Percentiles rank a stretch among this genome's conserved stretches.
Evolutionary conservation across 257 asterid genomes (phyloP).

Genomic region (Rauvolfia tetraphylla): DNA sequence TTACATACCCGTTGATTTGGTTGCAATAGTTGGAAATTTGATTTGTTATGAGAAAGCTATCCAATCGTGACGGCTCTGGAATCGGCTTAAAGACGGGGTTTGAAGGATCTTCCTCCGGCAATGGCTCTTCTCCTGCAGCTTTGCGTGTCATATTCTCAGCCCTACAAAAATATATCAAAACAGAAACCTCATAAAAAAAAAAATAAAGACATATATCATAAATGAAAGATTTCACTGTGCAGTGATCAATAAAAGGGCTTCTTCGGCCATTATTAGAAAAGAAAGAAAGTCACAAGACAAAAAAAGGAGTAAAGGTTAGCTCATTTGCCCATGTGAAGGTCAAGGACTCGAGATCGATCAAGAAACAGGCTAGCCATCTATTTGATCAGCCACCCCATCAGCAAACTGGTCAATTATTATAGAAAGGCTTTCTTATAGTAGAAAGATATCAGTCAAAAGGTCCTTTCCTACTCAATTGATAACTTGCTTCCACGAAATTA

Average conservation of each 20-base stretch:
- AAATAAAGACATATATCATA: not conserved
- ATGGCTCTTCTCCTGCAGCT: constrained; percentile 90
- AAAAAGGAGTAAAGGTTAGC: not conserved
- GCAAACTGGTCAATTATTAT: not conserved
- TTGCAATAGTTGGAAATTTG: constrained; percentile 90
- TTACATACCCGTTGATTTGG: constrained; percentile 87
- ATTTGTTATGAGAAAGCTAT: constrained; percentile 84
- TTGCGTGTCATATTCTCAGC: constrained; percentile 71
- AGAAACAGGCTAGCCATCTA: not conserved
- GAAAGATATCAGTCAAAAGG: not conserved
- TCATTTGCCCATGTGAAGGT: not conserved
- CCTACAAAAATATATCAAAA: constrained; percentile 34
- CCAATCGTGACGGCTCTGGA: constrained; percentile 93
- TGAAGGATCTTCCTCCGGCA: constrained; percentile 95
- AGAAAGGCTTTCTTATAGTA: too few relatives aligned
- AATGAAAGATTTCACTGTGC: not conserved
- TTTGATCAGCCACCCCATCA: not conserved
- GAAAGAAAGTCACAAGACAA: not conserved
- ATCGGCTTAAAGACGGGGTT: constrained; percentile 85
- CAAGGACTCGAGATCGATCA: not conserved
- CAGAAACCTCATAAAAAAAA: not conserved
- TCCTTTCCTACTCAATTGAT: not conserved
- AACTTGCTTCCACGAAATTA: not conserved
- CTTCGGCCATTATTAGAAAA: too few relatives aligned
- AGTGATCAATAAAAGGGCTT: not conserved